Conservation (phyloP, 2,329 filamentous ascomycete species). For the Gnomoniopsis sp. region DNA sequence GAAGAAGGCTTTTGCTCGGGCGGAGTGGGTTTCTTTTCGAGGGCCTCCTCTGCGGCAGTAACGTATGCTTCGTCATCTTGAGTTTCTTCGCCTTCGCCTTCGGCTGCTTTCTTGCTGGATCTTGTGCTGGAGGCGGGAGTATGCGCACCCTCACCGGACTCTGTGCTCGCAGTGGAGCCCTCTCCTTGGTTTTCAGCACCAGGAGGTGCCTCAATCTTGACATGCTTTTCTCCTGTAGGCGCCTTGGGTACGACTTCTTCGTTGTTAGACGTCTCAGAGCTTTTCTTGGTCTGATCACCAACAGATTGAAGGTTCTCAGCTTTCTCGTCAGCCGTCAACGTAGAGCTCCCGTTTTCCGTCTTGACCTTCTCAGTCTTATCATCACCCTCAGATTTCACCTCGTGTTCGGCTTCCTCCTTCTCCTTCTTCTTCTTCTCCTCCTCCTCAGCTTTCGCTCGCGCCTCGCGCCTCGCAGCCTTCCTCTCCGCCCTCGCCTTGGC, state of each 20-base stretch:
- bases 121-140: conserved; percentile 17
- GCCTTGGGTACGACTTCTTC: conserved; percentile 28
- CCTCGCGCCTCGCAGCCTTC: conserved; percentile 27
- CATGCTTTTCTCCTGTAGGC: conserved; percentile 28
- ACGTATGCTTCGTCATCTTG: conserved; percentile 3
- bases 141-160: conserved; percentile 15
- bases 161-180: conserved; percentile 13
- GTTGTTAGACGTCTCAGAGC: conserved; percentile 21
- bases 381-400: conserved; percentile 7
- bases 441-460: conserved; percentile 27
- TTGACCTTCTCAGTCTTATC: conserved; percentile 10
- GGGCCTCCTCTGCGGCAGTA: not conserved
- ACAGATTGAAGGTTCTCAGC: not conserved
- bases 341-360: not conserved
- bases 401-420: conserved; percentile 25
- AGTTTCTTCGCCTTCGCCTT: not conserved
- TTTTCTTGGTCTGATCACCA: conserved; percentile 2
- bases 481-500: conserved; percentile 34
- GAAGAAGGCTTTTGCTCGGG: not conserved
- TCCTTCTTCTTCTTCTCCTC: conserved; percentile 29
- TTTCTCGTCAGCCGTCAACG: not conserved
- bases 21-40: not conserved
- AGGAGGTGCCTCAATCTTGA: conserved; percentile 29
- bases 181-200: not conserved
- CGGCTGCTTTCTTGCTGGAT: not conserved